Evolutionary conservation across 768 basidiomycete genomes (phyloP).

Genomic region (Rubroboletus pulcherrimus): DNA sequence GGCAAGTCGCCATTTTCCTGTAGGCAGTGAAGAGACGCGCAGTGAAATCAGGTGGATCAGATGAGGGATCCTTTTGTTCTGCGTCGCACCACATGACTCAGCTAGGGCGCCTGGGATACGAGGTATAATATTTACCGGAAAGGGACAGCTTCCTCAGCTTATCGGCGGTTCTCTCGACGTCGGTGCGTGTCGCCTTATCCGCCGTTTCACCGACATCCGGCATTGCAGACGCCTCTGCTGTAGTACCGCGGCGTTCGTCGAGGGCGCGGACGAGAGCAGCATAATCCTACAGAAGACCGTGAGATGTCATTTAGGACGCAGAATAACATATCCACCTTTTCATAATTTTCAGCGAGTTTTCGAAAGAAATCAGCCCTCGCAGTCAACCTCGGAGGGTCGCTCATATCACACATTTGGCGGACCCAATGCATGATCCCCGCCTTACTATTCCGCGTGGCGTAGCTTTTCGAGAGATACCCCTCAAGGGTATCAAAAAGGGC

Average conservation of each 20-base stretch:
- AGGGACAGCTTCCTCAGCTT: not conserved
- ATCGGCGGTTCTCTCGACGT: not conserved
- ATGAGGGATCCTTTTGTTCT: not conserved
- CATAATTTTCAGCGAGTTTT: not conserved
- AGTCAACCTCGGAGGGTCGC: not conserved
- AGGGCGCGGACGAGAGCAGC: not conserved
- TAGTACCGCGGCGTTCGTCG: too few relatives aligned
- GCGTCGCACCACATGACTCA: not conserved
- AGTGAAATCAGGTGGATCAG: not conserved
- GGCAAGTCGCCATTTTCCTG: not conserved
- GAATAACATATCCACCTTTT: not conserved
- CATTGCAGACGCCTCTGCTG: not conserved
- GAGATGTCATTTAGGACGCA: not conserved
- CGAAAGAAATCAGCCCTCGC: not conserved
- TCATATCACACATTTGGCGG: slow-evolving; percentile 1
- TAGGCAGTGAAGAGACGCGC: not conserved
- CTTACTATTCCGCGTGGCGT: not conserved
- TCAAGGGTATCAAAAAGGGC: slow-evolving; percentile 10
- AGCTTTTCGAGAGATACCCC: not conserved
- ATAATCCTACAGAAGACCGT: not conserved
- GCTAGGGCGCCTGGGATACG: not conserved
- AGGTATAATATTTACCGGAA: not conserved
- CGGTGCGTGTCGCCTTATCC: too few relatives aligned
- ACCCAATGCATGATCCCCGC: not conserved
- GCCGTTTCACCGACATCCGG: not conserved